These are phyloP conservation scores for Hypholoma sublateritium DNA, from an alignment of 768 basidiomycete genomes.

Conservation along the genomic window DNA sequence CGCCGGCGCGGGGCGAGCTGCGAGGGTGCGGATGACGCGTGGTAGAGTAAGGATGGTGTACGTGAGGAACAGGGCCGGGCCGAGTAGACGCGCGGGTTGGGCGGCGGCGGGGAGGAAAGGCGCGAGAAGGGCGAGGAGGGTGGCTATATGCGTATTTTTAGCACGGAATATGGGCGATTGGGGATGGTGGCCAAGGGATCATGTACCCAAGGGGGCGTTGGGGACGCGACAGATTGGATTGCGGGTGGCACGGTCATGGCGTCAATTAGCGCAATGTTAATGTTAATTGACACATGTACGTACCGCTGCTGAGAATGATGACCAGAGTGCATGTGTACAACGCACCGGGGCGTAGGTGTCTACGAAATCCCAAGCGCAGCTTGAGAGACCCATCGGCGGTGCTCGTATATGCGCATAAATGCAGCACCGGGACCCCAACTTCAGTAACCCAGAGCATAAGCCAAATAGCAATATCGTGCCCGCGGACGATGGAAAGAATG, in stretches of 20 bases:
- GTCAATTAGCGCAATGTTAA: neutral
- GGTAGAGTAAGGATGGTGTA: slow-evolving; percentile 23
- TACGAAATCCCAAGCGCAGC: neutral
- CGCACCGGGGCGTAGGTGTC: neutral
- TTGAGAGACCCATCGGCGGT: neutral
- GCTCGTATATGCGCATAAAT: neutral
- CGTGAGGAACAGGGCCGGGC: slow-evolving; percentile 18
- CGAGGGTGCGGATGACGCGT: slow-evolving; percentile 6
- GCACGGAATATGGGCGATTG: neutral
- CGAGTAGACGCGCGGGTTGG: slow-evolving; percentile 3
- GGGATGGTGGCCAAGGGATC: neutral
- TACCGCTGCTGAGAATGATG: neutral
- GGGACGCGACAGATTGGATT: neutral
- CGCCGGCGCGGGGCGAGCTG: neutral
- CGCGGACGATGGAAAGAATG: too few species aligned
- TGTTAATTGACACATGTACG: neutral
- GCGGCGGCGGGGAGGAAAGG: slow-evolving; percentile 16
- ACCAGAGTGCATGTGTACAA: neutral
- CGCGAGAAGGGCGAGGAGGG: slow-evolving; percentile 22
- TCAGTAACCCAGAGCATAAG: neutral
- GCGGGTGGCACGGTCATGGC: neutral
- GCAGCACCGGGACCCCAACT: neutral
- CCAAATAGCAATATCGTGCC: neutral
- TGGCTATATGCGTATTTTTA: slow-evolving; percentile 27
- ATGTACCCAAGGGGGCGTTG: neutral